Base-by-base conservation (phyloP, 495 filamentous ascomycete species). In the Penicillium steckii region DNA sequence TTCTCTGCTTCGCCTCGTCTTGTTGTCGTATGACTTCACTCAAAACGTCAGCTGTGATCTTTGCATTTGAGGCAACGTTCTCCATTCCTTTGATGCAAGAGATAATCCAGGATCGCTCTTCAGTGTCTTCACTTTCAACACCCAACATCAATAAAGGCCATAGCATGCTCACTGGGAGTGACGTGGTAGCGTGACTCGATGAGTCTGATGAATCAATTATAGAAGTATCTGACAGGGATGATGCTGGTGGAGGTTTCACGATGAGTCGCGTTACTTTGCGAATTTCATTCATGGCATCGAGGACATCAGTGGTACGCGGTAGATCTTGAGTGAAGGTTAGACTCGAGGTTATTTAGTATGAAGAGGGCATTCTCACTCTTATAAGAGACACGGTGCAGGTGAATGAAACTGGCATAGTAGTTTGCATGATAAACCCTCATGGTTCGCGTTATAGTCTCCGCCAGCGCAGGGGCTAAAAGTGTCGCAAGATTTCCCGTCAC, bases 121-220 rank as follows among this genome's bases (percentile, higher is more conserved):
- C 67, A 7, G 51, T 27, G 33, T 71, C 63, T 18, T 74, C 66
- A 46, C 72, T 67, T 59, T 75, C 72, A 33, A 58, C 66, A 19
- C 69, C 70, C 59, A 67, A 66, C 71, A 80, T 71, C 48, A 75
- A 44, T 27, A 75, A 53, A 4, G 70, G 69, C 69, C 71, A 73
- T 25, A 71, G 50, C 63, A 72, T 69, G 41, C 67, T 76, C 37
- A 73, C 70, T 21, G 69, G 69, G n/a, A 73, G 56, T 32, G 66
- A 53, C 8, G 68, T 59, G 10, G 63, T 50, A 15, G 53, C 54
- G 13, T 21, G 30, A 12, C 9, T 32, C 8, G 44, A 41, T 1
- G 17, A 10, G 13, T 7, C 15, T 3, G 50, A 44, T 27, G 44
- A 46, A 8, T 21, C 22, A 5, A 53, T 29, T 25, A 27, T n/a